A percentile compares a stretch with the other conserved stretches of the same genome.
These are phyloP conservation scores for Eleusine indica DNA, from an alignment of 176 grass and related monocot species.

Conservation along the genomic window DNA sequence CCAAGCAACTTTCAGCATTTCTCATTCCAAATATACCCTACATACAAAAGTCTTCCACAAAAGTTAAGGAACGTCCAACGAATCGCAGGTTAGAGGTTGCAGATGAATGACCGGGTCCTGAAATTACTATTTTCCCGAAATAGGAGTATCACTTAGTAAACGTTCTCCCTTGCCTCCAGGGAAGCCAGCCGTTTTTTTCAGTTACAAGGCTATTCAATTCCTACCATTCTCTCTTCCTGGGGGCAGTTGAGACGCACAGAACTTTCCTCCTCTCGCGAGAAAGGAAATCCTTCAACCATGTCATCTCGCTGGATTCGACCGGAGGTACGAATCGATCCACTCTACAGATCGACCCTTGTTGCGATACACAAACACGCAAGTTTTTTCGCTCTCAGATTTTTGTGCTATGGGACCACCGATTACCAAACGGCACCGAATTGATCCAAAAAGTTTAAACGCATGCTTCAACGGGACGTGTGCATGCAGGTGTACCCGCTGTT, in stretches of 20 bases:
- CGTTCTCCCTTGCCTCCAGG: constrained; percentile 23
- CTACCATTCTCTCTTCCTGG: background rate
- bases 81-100: background rate
- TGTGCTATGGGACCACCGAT: no score
- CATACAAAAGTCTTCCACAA: no score
- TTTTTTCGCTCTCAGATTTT: no score
- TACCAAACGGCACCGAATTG: no score
- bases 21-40: no score
- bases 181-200: background rate
- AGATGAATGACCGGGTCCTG: background rate
- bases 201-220: background rate
- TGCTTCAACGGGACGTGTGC: no score
- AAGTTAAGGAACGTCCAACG: no score
- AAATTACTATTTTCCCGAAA: background rate
- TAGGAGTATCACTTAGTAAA: constrained; percentile 9
- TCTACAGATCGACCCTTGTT: no score
- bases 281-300: background rate
- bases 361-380: no score
- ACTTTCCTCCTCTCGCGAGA: background rate
- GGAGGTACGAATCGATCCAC: constrained; percentile 11
- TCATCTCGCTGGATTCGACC: constrained; percentile 40
- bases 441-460: no score
- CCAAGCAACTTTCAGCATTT: no score
- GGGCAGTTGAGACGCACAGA: background rate
- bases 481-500: constrained; percentile 67